These are phyloP conservation scores for Candida jianshihensis DNA, from an alignment of 805 yeast genomes.

Conservation along the genomic window DNA sequence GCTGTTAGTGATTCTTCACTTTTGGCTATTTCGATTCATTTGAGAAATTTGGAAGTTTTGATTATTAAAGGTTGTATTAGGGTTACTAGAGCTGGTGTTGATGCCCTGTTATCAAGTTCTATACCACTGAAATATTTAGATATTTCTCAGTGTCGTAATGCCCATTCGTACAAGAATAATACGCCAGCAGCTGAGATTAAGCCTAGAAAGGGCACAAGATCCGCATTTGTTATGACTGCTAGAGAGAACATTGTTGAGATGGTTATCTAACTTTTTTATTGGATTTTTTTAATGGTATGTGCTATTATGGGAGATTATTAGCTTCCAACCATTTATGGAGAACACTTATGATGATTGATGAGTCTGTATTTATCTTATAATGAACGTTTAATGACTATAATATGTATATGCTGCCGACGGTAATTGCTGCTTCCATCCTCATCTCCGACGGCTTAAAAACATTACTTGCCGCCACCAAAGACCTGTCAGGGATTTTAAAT, in stretches of 20 bases:
- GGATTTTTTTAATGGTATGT: too few species aligned
- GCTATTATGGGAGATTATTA: too few species aligned
- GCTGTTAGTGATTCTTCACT: constrained; percentile 72
- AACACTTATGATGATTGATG: too few species aligned
- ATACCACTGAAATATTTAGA: constrained; percentile 45
- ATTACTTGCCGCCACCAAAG: too few species aligned
- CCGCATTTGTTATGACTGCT: constrained; percentile 51
- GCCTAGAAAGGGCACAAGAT: constrained; percentile 43
- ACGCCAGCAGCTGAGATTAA: constrained; percentile 48
- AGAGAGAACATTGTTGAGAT: constrained; percentile 52
- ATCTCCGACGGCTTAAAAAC: too few species aligned
- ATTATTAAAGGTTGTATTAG: constrained; percentile 64
- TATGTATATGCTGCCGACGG: too few species aligned
- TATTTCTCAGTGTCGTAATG: constrained; percentile 67
- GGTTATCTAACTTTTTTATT: too few species aligned
- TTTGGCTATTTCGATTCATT: constrained; percentile 49
- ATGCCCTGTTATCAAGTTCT: constrained; percentile 53
- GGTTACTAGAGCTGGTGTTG: constrained; percentile 73
- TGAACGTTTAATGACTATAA: too few species aligned
- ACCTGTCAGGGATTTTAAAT: too few species aligned
- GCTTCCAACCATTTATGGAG: too few species aligned
- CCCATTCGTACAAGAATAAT: constrained; percentile 55
- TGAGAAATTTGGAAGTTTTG: constrained; percentile 41
- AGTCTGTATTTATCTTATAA: too few species aligned
- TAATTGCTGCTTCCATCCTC: too few species aligned